These are phyloP conservation scores for Xenosphaeropsis pyriputrescens DNA, from an alignment of 2,329 filamentous ascomycete species.

Conservation along the genomic window DNA sequence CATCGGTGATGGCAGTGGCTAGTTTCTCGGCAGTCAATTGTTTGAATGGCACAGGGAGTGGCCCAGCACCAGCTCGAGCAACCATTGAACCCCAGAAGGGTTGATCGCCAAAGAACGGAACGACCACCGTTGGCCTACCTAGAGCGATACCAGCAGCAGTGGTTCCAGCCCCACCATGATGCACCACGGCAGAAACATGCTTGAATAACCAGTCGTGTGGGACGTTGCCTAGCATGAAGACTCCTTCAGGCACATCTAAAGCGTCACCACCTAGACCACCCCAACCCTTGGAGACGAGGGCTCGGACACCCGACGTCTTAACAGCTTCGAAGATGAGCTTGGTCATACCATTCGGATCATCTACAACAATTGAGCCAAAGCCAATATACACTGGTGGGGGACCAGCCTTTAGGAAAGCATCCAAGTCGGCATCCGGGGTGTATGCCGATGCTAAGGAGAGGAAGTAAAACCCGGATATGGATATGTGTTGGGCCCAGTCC, in stretches of 20 bases:
- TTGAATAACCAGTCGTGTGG: constrained; percentile 71
- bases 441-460: constrained; percentile 53
- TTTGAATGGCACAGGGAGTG: constrained; percentile 54
- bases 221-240: constrained; percentile 60
- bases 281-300: constrained; percentile 64
- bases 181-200: constrained; percentile 48
- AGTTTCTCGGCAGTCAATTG: constrained; percentile 51
- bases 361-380: constrained; percentile 63
- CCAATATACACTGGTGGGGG: constrained; percentile 66
- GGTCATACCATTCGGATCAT: constrained; percentile 55
- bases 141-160: constrained; percentile 75
- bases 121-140: constrained; percentile 66
- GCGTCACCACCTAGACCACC: constrained; percentile 50
- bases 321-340: constrained; percentile 59
- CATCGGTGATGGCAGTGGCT: constrained; percentile 45
- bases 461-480: constrained; percentile 66
- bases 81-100: constrained; percentile 75
- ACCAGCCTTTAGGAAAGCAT: constrained; percentile 50
- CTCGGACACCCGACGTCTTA: constrained; percentile 48
- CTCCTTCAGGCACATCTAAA: constrained; percentile 41
- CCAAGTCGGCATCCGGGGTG: constrained; percentile 48
- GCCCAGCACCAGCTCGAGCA: constrained; percentile 56
- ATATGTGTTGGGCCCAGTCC: constrained; percentile 61
- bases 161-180: constrained; percentile 71
- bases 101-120: constrained; percentile 81